Percentiles rank a stretch among this genome's conserved stretches.
These are phyloP conservation scores for Brassica nigra DNA, from an alignment of 345 rosid species.

Conservation along the genomic window DNA sequence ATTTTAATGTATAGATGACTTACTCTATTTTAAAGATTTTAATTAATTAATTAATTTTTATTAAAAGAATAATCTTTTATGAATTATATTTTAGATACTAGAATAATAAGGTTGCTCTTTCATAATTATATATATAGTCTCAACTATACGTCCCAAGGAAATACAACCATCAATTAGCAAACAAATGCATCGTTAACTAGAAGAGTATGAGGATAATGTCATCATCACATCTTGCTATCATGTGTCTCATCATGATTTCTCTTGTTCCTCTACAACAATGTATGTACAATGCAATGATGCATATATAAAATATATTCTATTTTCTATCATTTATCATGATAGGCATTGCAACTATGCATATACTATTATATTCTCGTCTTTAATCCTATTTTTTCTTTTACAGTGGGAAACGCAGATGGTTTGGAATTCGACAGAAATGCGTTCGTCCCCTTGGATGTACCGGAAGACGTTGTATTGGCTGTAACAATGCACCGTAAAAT, in stretches of 20 bases:
- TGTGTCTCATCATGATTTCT: neutral
- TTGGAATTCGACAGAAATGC: neutral
- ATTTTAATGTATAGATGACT: too few species aligned
- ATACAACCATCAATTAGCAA: neutral
- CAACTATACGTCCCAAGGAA: too few species aligned
- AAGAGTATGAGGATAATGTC: neutral
- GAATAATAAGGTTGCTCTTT: too few species aligned
- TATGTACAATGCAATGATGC: neutral
- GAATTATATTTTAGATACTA: too few species aligned
- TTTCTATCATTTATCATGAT: neutral
- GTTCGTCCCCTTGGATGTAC: neutral
- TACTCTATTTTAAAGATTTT: too few species aligned
- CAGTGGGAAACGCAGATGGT: too few species aligned
- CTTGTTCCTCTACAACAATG: neutral
- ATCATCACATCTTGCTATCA: neutral
- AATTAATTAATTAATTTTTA: too few species aligned
- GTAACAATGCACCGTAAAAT: neutral
- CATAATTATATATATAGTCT: too few species aligned
- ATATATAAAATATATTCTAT: too few species aligned
- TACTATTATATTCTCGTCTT: neutral
- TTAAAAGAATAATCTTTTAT: too few species aligned
- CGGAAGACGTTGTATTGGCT: neutral
- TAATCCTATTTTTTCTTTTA: too few species aligned
- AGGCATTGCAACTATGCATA: neutral
- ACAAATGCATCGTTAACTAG: too few species aligned